These are phyloP conservation scores for Xylaria sp. DNA, from an alignment of 2,329 filamentous ascomycete genomes.

Conservation along the genomic window DNA sequence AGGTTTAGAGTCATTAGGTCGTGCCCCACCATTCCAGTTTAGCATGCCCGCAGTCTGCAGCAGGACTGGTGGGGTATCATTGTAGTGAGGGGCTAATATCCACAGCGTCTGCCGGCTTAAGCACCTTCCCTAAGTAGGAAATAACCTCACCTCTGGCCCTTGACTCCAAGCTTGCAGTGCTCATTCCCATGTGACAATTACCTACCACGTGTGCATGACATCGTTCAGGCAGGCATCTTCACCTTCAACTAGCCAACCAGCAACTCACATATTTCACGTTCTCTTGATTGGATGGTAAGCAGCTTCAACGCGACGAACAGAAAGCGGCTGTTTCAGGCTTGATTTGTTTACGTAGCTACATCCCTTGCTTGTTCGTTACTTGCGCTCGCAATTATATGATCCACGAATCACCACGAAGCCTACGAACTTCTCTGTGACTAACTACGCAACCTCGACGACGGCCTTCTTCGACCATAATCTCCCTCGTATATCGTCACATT, in stretches of 20 bases:
- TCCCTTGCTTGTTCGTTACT: background rate
- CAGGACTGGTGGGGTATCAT: conserved; percentile 14
- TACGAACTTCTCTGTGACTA: background rate
- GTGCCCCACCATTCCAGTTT: conserved; percentile 46
- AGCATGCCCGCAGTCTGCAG: conserved; percentile 8
- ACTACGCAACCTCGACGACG: background rate
- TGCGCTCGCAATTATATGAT: background rate
- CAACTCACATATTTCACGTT: background rate
- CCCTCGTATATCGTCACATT: conserved; percentile 12
- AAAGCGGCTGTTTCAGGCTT: background rate
- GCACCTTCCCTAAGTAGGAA: background rate
- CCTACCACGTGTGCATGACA: conserved; percentile 28
- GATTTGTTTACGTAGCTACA: background rate
- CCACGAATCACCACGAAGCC: background rate
- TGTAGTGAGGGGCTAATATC: conserved; percentile 2
- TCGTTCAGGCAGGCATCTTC: conserved; percentile 3
- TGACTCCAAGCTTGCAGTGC: background rate
- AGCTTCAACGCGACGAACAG: conserved; percentile 12
- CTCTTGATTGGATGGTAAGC: conserved; percentile 12
- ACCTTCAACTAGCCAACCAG: background rate
- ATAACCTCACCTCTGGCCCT: background rate
- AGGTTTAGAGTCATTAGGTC: conserved; percentile 43
- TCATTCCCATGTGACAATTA: conserved; percentile 36
- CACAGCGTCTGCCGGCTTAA: background rate
- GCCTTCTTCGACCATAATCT: background rate